A percentile compares a stretch with the other conserved stretches of the same genome.
Evolutionary conservation across 345 rosid species (phyloP).

Genomic region (Rubroshorea leprosula): DNA sequence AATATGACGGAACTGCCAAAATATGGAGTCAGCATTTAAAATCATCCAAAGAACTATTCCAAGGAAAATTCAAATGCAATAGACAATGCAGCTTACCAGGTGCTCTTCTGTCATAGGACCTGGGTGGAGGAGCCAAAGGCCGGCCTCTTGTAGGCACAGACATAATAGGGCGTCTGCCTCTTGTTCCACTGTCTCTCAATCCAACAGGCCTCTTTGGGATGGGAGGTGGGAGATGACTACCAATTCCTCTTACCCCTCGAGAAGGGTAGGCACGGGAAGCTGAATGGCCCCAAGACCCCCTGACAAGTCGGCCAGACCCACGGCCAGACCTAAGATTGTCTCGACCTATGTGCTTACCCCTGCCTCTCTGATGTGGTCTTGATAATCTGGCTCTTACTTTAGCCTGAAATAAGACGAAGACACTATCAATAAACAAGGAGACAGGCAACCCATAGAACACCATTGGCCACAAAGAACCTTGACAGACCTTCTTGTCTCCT

Average conservation of each 20-base stretch:
- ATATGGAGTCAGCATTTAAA: constrained; percentile 5
- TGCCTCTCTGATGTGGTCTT: constrained; percentile 85
- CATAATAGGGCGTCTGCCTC: constrained; percentile 52
- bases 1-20: constrained; percentile 57
- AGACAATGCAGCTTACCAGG: constrained; percentile 42
- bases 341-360: constrained; percentile 52
- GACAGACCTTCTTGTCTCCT: constrained; percentile 69
- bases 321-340: constrained; percentile 58
- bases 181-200: constrained; percentile 34
- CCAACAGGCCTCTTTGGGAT: constrained; percentile 50
- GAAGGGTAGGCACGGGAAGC: constrained; percentile 41
- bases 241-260: constrained; percentile 41
- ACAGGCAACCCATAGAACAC: neutral
- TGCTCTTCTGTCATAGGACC: constrained; percentile 83
- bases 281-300: constrained; percentile 68
- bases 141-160: constrained; percentile 66
- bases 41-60: neutral
- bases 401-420: constrained; percentile 41
- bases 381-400: constrained; percentile 96
- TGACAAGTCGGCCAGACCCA: constrained; percentile 48
- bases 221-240: constrained; percentile 47
- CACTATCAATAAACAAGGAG: neutral
- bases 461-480: neutral
- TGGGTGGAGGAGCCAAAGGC: constrained; percentile 61
- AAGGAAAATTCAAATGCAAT: neutral